Base-by-base conservation (phyloP, 2,329 filamentous ascomycete species). In the Phialocephala sp. region DNA sequence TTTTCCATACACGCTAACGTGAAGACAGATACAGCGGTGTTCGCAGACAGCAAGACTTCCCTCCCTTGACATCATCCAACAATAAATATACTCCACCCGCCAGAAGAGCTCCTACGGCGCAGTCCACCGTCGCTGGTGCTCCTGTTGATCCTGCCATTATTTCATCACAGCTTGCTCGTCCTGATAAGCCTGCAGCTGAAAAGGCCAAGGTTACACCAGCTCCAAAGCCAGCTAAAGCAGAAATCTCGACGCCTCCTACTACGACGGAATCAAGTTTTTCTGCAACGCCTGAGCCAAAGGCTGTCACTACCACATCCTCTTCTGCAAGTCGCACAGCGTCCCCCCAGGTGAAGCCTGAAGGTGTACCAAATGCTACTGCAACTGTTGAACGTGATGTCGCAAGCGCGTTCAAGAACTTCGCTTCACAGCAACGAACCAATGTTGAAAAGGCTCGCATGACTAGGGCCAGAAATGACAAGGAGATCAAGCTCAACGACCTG, bases 61-160 rank as follows among this genome's bases (percentile, higher is more conserved):
- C 90, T 6, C 85, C 90, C n/a, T 82, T 96, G 37, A 59, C 68
- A 39, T 73, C 75, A 43, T 76, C 80, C 61, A 80, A 78, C 70
- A 87, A 86, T 78, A 94, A 92, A 78, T 99, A 99, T 77, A 97
- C 91, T 0, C 94, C 95, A 39, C 95, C 95, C 4, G 94, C 92
- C 20, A 87, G 92, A 77, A 88, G 95, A 72, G 91, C 94, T 9
- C 92, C 92, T 20, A 87, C 91, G 37, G 88, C 84, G 32, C 87
- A 92, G 69, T 83, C 92, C 4, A 91, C 89, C 9, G 89, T 94
- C 24, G 85, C 88, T 70, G 91, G 92, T 52, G 91, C 88, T 47
- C 92, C 92, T 15, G 86, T 94, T 59, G 92, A 97, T 76, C 92
- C 93, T 66, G 92, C 94, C 39, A 97, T 97, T 75, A 96, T 97